Conservation (phyloP, 148 eudicot genomes). For the Dysphania ambrosioides region DNA sequence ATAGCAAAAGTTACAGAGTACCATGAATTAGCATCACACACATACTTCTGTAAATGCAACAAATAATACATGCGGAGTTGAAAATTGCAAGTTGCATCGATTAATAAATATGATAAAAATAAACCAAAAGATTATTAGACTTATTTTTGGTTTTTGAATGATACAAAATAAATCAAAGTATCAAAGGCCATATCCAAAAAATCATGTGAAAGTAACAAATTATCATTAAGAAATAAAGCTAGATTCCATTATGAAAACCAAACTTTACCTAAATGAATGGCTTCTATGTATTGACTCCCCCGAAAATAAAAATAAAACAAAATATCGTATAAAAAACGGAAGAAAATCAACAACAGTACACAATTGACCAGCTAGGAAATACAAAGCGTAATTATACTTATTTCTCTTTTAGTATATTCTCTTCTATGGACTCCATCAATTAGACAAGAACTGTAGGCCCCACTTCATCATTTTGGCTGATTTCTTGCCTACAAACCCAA, state of each 20-base stretch:
- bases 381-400: slow-evolving; percentile 4
- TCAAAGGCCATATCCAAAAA: slow-evolving; percentile 24
- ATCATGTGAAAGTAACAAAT: slow-evolving; percentile 21
- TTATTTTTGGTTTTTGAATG: slow-evolving; percentile 11
- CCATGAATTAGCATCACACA: too few species aligned
- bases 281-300: slow-evolving; percentile 24
- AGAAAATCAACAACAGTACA: background rate
- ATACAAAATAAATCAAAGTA: slow-evolving; percentile 23
- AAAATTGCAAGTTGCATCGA: too few species aligned
- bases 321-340: background rate
- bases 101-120: too few species aligned
- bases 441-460: slow-evolving; percentile 12
- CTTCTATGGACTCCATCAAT: background rate
- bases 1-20: too few species aligned
- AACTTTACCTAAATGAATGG: slow-evolving; percentile 30
- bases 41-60: too few species aligned
- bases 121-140: background rate
- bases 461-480: too few species aligned
- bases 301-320: background rate
- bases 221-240: slow-evolving; percentile 16
- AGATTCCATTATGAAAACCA: slow-evolving; percentile 36
- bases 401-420: slow-evolving; percentile 7
- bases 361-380: slow-evolving; percentile 13
- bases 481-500: slow-evolving; percentile 21
- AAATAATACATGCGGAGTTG: too few species aligned